Evolutionary conservation across 257 asterid genomes (phyloP).

Genomic region (Rauvolfia tetraphylla): DNA sequence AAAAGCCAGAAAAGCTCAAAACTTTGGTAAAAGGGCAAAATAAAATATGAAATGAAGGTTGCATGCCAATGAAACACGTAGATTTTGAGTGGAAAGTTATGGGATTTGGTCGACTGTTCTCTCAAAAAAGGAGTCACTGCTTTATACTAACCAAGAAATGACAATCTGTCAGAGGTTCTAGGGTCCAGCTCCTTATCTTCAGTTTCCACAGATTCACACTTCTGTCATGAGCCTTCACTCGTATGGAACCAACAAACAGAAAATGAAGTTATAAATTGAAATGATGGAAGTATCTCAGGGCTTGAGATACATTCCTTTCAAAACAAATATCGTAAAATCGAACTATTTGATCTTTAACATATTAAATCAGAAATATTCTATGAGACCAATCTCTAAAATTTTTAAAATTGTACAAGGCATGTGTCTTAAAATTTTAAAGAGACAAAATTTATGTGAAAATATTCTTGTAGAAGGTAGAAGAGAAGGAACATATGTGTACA

Average conservation of each 20-base stretch:
- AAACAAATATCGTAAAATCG: too few relatives aligned
- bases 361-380: too few relatives aligned
- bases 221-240: not conserved
- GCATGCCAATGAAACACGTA: slow-evolving; percentile 52
- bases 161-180: slow-evolving; percentile 14
- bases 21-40: slow-evolving; percentile 34
- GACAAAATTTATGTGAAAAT: too few relatives aligned
- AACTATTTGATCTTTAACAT: too few relatives aligned
- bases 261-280: not conserved
- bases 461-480: too few relatives aligned
- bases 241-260: not conserved
- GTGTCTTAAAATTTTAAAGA: too few relatives aligned
- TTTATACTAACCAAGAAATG: slow-evolving; percentile 8
- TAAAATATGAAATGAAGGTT: slow-evolving; percentile 36
- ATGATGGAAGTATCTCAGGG: too few relatives aligned
- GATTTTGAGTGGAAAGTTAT: slow-evolving; percentile 70
- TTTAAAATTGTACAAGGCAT: too few relatives aligned
- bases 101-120: slow-evolving; percentile 15
- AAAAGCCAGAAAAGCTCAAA: slow-evolving; percentile 42
- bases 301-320: too few relatives aligned
- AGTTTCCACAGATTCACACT: slow-evolving; percentile 1
- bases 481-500: too few relatives aligned
- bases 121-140: slow-evolving; percentile 23
- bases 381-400: too few relatives aligned
- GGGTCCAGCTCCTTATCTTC: slow-evolving; percentile 1